Percentiles rank a stretch among this genome's conserved stretches.
Evolutionary conservation across 1,139 yeast genomes (phyloP).

Genomic region (Saccharomyces hybrid): DNA sequence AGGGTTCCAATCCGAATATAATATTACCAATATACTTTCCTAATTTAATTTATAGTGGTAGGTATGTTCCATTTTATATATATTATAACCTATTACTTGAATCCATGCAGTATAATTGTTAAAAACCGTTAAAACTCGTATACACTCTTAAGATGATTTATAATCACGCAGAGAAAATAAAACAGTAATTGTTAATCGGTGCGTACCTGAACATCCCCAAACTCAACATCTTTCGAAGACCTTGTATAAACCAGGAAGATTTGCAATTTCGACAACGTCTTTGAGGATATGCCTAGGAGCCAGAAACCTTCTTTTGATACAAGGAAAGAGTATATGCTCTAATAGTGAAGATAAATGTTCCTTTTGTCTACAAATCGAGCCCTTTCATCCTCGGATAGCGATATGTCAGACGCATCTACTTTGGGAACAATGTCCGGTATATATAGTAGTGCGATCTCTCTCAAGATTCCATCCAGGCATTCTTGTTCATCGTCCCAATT

Average conservation of each 20-base stretch:
- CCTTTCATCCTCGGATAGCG: slow-evolving; percentile 18
- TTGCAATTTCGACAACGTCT: slow-evolving; percentile 78
- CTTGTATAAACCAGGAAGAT: slow-evolving; percentile 79
- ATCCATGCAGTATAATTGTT: background rate
- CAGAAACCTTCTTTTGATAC: slow-evolving; percentile 52
- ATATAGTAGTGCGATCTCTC: slow-evolving; percentile 65
- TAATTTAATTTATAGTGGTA: background rate
- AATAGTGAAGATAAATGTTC: slow-evolving; percentile 34
- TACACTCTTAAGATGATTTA: too few relatives aligned
- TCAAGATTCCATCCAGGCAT: slow-evolving; percentile 59
- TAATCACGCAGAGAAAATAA: too few relatives aligned
- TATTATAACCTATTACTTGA: background rate
- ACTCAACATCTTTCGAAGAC: slow-evolving; percentile 83
- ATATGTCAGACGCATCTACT: slow-evolving; percentile 11
- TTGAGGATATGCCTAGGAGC: slow-evolving; percentile 50
- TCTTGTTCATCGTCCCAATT: slow-evolving; percentile 59
- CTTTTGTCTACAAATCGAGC: slow-evolving; percentile 14
- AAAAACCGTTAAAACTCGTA: too few relatives aligned
- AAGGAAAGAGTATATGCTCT: slow-evolving; percentile 60
- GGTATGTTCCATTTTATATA: background rate
- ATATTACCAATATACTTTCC: slow-evolving; percentile 6
- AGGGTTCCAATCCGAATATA: slow-evolving; percentile 20
- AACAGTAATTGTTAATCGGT: slow-evolving; percentile 4
- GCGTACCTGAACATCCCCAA: background rate
- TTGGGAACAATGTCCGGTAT: slow-evolving; percentile 42